Conservation (phyloP, 2,329 filamentous ascomycete species). For the Xylogone sp. region DNA sequence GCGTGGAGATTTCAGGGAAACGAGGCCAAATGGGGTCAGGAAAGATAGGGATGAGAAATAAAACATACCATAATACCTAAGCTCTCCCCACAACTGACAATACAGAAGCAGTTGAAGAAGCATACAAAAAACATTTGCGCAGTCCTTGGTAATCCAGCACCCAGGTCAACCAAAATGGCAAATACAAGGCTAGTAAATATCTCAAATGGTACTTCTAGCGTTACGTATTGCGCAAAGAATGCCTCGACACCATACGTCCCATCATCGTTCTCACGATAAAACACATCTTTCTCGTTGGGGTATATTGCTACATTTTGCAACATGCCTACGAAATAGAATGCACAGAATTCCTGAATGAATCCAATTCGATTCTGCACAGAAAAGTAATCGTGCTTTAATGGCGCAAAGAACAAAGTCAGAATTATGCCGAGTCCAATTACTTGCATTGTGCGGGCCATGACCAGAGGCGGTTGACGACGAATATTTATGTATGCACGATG, state of each 20-base stretch:
- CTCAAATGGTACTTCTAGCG: conserved; percentile 70
- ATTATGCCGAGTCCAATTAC: conserved; percentile 61
- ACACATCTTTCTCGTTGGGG: conserved; percentile 68
- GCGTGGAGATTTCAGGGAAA: not conserved
- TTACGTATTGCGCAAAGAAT: conserved; percentile 67
- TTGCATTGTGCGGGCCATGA: conserved; percentile 64
- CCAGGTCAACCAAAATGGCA: conserved; percentile 59
- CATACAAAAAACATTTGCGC: conserved; percentile 63
- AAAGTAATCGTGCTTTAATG: conserved; percentile 64
- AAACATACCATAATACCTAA: conserved; percentile 60
- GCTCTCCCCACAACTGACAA: conserved; percentile 72
- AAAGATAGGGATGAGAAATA: not conserved
- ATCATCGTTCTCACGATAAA: conserved; percentile 74
- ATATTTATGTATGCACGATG: conserved; percentile 67
- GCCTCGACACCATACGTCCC: conserved; percentile 67
- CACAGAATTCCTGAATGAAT: conserved; percentile 67
- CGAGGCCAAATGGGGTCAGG: not conserved
- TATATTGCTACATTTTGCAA: conserved; percentile 75
- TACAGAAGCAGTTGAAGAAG: conserved; percentile 66
- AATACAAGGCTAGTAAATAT: conserved; percentile 62
- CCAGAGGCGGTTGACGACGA: conserved; percentile 58
- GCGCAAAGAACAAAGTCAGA: conserved; percentile 67
- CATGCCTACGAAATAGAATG: conserved; percentile 74
- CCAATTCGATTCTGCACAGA: conserved; percentile 71
- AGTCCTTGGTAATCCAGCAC: conserved; percentile 61